Base-by-base conservation (phyloP, 768 basidiomycete genomes). In the Solioccasus polychromus region DNA sequence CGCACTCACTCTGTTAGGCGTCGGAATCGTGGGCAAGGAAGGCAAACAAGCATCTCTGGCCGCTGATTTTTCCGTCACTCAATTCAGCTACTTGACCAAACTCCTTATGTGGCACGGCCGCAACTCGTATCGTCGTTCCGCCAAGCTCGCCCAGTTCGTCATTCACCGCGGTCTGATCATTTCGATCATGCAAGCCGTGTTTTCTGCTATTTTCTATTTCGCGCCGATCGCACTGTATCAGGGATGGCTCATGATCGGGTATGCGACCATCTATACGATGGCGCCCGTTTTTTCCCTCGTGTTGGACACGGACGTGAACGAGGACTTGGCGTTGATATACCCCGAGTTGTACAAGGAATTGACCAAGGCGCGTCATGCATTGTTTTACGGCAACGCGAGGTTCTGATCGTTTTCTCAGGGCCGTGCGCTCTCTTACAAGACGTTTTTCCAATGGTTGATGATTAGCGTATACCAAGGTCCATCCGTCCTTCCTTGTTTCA, bases 1-100 rank as follows among this genome's bases (percentile, higher is more conserved):
- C 22, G 1, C 3, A 37, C 20, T 9, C 17, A 9, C 17, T 0
- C 19, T 34, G 7, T 6, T 42, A 93, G 92, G 94, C 41, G 82
- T 99, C 25, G 96, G 96, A 18, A 98, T 99, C 53, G 96, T 98
- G 15, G 96, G 96, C 17, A 98, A 99, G 66, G 96, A 98, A 73
- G 96, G 96, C 20, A 94, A 92, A 63, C 96, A 98, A 67, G 96
- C 96, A 0, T 97, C 94, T 0, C 79, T 99, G n/a, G 95, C 96
- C 0, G 96, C 96, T 2, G 96, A 98, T 68, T 98, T 99, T 61
- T 95, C 92, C 4, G 89, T 99, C 51, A 96, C 85, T 4, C 96
- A 99, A 64, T 99, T 99, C 78, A 91, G 89, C 60, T 78, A 81
- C 66, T 81, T 99, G 39, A 96, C 94, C 10, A 98, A 98, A 65